Conservation (phyloP, 768 basidiomycete genomes). For the Russula sp. region DNA sequence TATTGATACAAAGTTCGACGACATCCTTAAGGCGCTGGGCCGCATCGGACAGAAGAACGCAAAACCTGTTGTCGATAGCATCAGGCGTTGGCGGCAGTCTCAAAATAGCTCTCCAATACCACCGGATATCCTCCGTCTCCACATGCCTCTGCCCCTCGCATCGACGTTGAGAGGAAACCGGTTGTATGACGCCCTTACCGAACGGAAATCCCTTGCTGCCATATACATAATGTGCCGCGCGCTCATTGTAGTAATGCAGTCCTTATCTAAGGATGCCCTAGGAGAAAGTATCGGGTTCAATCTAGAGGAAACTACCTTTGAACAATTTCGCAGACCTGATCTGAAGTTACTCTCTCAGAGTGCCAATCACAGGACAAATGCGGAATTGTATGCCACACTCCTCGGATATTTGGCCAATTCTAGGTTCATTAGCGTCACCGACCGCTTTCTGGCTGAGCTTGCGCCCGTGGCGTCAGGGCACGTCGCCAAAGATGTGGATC, state of each 20-base stretch:
- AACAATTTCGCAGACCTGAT: slow-evolving; percentile 71
- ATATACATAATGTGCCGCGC: slow-evolving; percentile 89
- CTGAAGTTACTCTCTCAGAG: slow-evolving; percentile 57
- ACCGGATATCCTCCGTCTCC: slow-evolving; percentile 45
- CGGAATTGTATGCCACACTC: slow-evolving; percentile 77
- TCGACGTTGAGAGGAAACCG: slow-evolving; percentile 29
- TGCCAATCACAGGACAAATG: slow-evolving; percentile 72
- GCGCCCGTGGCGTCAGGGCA: slow-evolving; percentile 66
- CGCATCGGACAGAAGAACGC: slow-evolving; percentile 80
- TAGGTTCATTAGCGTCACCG: slow-evolving; percentile 89
- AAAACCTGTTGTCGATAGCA: slow-evolving; percentile 77
- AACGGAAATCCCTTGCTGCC: slow-evolving; percentile 73
- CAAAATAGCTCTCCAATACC: slow-evolving; percentile 54
- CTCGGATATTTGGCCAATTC: slow-evolving; percentile 76
- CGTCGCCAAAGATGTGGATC: slow-evolving; percentile 72
- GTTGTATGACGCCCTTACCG: slow-evolving; percentile 47
- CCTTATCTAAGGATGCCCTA: slow-evolving; percentile 67
- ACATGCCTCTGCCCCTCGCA: slow-evolving; percentile 35
- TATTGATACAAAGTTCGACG: slow-evolving; percentile 74
- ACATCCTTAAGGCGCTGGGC: slow-evolving; percentile 75
- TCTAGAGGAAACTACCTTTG: slow-evolving; percentile 85
- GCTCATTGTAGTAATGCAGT: slow-evolving; percentile 66
- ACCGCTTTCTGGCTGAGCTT: slow-evolving; percentile 79
- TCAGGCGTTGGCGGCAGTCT: slow-evolving; percentile 79
- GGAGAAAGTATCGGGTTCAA: slow-evolving; percentile 71